These are phyloP conservation scores for Coleophoma eucalyptorum DNA, from an alignment of 2,329 filamentous ascomycete genomes.

Conservation along the genomic window DNA sequence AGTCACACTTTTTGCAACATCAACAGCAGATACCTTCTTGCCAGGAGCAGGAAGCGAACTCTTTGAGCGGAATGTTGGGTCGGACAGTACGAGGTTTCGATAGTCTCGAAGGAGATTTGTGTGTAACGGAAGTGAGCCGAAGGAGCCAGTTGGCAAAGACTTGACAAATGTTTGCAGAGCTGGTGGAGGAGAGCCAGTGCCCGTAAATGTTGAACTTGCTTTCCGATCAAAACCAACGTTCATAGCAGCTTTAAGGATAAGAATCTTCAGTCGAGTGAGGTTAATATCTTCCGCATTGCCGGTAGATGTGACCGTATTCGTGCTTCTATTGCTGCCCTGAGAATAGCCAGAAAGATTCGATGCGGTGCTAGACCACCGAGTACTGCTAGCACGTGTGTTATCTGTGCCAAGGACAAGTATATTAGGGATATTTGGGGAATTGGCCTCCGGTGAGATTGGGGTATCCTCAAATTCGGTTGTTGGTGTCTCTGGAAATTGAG, in stretches of 20 bases:
- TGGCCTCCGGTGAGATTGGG: constrained; percentile 75
- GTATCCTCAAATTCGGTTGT: constrained; percentile 95
- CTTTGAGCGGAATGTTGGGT: constrained; percentile 59
- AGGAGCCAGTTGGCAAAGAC: constrained; percentile 69
- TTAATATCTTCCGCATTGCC: constrained; percentile 67
- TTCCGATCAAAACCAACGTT: constrained; percentile 73
- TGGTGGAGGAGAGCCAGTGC: constrained; percentile 37
- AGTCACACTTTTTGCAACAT: constrained; percentile 75
- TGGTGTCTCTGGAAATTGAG: constrained; percentile 74
- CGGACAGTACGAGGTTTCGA: constrained; percentile 72
- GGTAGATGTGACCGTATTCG: constrained; percentile 70
- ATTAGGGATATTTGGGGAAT: constrained; percentile 73
- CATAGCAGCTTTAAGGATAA: constrained; percentile 82
- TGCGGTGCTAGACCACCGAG: constrained; percentile 78
- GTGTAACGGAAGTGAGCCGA: constrained; percentile 71
- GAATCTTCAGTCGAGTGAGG: constrained; percentile 70
- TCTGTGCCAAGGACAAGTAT: constrained; percentile 81
- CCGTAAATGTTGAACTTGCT: constrained; percentile 25
- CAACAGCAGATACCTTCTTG: constrained; percentile 62
- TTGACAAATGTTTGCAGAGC: constrained; percentile 74
- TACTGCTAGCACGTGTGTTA: constrained; percentile 54
- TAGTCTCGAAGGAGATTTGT: constrained; percentile 71
- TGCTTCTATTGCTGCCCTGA: constrained; percentile 61
- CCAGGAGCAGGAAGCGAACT: constrained; percentile 51
- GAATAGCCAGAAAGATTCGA: constrained; percentile 79